Percentiles rank a stretch among this genome's conserved stretches.
Conservation (phyloP, 2,329 filamentous ascomycete genomes). For the Pestalotiopsis sp. region DNA sequence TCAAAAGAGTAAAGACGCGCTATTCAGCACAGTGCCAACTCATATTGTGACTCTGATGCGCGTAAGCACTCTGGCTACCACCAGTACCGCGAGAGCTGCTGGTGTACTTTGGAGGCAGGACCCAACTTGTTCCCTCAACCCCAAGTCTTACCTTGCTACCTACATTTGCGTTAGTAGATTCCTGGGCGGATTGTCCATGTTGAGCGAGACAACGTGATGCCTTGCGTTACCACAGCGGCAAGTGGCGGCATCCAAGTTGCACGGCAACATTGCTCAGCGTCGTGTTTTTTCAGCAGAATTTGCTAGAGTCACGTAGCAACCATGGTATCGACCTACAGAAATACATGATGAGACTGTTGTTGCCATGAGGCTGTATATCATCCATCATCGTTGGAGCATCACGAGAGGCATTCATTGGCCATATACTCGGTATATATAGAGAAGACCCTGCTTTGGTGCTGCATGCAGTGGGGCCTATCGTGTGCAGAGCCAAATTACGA, state of each 20-base stretch:
- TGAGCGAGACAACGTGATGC: not conserved
- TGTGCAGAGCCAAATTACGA: not conserved
- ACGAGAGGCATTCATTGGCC: no score
- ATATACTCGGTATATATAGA: no score
- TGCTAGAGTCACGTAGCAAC: no score
- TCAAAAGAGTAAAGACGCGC: not conserved
- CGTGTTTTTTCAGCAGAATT: no score
- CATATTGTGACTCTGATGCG: constrained; percentile 3
- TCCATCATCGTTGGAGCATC: no score
- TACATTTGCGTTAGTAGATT: not conserved
- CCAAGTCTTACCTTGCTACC: not conserved
- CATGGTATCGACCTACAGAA: no score
- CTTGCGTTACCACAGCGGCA: not conserved
- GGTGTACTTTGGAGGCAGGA: constrained; percentile 6
- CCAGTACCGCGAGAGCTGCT: constrained; percentile 10
- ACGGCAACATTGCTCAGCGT: no score
- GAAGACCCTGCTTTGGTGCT: no score
- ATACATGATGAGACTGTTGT: no score
- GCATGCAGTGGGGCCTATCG: no score
- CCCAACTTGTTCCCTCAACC: not conserved
- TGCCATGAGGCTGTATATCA: no score
- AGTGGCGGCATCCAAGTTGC: no score
- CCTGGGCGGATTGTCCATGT: not conserved
- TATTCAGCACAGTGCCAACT: constrained; percentile 11
- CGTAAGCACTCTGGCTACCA: constrained; percentile 2